Percentiles rank a stretch among this genome's conserved stretches.
Conservation (phyloP, 306 rosid genomes). For the Lupinus albus region DNA sequence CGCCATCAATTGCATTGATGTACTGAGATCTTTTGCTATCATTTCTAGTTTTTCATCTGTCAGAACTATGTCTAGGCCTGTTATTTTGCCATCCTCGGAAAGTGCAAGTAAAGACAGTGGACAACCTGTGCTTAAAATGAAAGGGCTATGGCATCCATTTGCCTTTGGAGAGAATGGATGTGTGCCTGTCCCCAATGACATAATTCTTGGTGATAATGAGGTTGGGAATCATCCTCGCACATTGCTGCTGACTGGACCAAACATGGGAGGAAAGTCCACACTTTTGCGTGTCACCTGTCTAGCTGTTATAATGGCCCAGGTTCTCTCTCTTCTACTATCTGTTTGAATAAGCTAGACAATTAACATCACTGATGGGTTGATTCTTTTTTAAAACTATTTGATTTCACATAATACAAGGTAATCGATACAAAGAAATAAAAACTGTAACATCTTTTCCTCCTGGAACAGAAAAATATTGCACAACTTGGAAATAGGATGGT, state of each 20-base stretch:
- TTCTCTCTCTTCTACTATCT: constrained; percentile 34
- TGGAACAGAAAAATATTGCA: too few relatives aligned
- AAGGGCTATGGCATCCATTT: constrained; percentile 95
- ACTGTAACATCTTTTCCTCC: too few relatives aligned
- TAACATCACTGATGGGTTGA: constrained; percentile 4
- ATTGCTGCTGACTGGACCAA: constrained; percentile 88
- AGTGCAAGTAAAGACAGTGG: constrained; percentile 44
- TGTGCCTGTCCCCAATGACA: constrained; percentile 80
- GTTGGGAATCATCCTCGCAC: constrained; percentile 64
- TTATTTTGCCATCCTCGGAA: constrained; percentile 55
- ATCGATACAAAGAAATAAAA: too few relatives aligned
- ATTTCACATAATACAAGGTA: too few relatives aligned
- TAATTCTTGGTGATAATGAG: constrained; percentile 72
- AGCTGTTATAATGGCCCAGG: constrained; percentile 96
- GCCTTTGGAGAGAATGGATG: constrained; percentile 78
- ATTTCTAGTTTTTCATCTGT: constrained; percentile 67
- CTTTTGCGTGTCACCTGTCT: constrained; percentile 91
- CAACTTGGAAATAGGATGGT: neutral
- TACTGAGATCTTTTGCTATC: constrained; percentile 80
- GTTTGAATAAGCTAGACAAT: constrained; percentile 9
- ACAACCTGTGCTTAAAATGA: constrained; percentile 61
- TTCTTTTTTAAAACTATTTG: constrained; percentile 1
- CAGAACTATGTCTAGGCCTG: constrained; percentile 80
- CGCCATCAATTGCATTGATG: constrained; percentile 85
- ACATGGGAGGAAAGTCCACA: constrained; percentile 98